phyloP scores from a whole-genome alignment of 306 rosid genomes.

The Benincasa hispida region DNA sequence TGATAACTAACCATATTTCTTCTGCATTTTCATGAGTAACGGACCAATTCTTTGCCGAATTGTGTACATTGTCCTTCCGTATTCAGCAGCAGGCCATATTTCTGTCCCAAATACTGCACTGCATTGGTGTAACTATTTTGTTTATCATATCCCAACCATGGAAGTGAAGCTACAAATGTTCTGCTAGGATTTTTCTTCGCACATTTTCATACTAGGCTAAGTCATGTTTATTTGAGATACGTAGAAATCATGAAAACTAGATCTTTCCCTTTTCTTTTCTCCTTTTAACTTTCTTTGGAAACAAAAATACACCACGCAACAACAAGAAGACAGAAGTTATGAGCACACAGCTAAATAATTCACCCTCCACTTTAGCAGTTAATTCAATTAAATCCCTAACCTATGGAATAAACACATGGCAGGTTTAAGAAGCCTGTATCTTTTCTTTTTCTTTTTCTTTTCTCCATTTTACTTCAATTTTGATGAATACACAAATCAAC shows the following conservation, averaged over 20 bases:
- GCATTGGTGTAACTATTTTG: constrained; percentile 26
- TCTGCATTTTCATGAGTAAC: constrained; percentile 76
- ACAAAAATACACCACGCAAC: neutral
- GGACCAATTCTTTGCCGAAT: constrained; percentile 92
- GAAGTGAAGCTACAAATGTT: constrained; percentile 8
- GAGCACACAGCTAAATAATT: neutral
- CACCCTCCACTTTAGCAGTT: neutral
- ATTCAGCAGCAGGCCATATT: constrained; percentile 97
- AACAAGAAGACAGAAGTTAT: neutral
- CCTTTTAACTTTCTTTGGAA: neutral
- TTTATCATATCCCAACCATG: constrained; percentile 19
- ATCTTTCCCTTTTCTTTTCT: neutral
- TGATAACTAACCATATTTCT: constrained; percentile 63
- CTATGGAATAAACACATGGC: neutral
- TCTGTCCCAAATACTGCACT: constrained; percentile 98
- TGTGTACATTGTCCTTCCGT: constrained; percentile 98
- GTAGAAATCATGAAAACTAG: neutral
- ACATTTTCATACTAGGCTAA: neutral
- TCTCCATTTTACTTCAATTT: neutral
- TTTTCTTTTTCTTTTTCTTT: too few relatives aligned
- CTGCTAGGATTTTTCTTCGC: neutral
- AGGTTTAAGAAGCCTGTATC: too few relatives aligned
- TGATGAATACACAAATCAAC: neutral
- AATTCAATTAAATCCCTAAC: neutral
- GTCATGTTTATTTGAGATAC: neutral